phyloP scores from a whole-genome alignment of 192 early-diverging fungal species.

The Coemansia sp. region DNA sequence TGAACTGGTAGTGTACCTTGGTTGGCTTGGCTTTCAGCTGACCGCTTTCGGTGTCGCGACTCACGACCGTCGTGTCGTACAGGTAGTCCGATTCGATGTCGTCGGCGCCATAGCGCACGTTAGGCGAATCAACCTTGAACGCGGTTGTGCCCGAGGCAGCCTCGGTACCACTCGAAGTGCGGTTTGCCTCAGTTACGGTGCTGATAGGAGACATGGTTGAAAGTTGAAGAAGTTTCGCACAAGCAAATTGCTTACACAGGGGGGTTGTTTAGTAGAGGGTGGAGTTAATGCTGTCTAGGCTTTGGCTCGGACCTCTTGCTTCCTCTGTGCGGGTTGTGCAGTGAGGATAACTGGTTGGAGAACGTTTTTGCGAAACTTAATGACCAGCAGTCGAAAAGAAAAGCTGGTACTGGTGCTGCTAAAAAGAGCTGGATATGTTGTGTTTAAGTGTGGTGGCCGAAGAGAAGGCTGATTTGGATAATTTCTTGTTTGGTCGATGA shows the following conservation, averaged over 20 bases:
- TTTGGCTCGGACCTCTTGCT: conserved; percentile 67
- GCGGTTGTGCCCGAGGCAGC: conserved; percentile 49
- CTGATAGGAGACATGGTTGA: conserved; percentile 38
- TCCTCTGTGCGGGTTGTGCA: conserved; percentile 82
- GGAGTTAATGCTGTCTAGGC: conserved; percentile 60
- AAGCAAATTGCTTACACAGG: conserved; percentile 19
- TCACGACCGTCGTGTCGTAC: conserved; percentile 87
- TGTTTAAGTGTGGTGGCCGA: conserved; percentile 3
- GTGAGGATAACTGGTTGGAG: conserved; percentile 75
- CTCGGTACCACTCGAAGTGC: conserved; percentile 15
- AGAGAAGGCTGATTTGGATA: conserved; percentile 12
- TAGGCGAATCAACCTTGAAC: conserved; percentile 86
- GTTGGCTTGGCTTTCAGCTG: conserved; percentile 77
- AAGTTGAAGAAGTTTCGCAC: conserved; percentile 26
- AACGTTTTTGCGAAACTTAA: conserved; percentile 52
- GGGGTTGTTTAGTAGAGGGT: conserved; percentile 12
- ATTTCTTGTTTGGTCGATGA: conserved; percentile 6
- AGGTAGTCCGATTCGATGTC: conserved; percentile 81
- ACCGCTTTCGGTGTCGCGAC: conserved; percentile 63
- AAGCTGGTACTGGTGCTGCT: neutral
- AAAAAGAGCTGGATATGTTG: neutral
- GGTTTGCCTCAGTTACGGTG: neutral
- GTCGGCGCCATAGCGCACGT: conserved; percentile 82
- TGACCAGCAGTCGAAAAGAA: conserved; percentile 13
- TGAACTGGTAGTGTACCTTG: conserved; percentile 87